Conservation (phyloP, 306 rosid species). For the Acacia acuminata region DNA sequence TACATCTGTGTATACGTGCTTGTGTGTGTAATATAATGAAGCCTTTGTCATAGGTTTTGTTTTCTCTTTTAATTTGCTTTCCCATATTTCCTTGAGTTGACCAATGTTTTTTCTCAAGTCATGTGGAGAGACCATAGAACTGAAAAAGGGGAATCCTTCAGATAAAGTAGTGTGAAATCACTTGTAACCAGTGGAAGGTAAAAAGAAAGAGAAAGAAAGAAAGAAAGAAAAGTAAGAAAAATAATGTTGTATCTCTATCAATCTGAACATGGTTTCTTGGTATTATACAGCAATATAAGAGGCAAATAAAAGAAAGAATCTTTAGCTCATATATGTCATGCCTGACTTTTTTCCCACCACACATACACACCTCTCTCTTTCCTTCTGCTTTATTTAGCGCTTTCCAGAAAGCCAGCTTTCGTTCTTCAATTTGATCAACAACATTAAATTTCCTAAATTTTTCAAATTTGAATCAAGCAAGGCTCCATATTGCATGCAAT, state of each 20-base stretch:
- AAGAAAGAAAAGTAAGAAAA: neutral
- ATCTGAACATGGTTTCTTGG: slow-evolving; percentile 37
- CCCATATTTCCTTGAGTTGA: slow-evolving; percentile 6
- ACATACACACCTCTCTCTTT: neutral
- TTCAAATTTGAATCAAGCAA: neutral
- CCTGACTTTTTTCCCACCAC: slow-evolving; percentile 24
- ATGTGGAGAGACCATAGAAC: neutral
- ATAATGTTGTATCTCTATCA: slow-evolving; percentile 35
- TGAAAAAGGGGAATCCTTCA: slow-evolving; percentile 16
- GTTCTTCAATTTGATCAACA: slow-evolving; percentile 15
- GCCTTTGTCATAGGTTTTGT: neutral
- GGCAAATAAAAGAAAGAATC: slow-evolving; percentile 36
- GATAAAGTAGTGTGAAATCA: slow-evolving; percentile 14
- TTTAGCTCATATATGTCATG: slow-evolving; percentile 35
- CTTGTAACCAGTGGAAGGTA: slow-evolving; percentile 27
- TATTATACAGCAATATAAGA: slow-evolving; percentile 15
- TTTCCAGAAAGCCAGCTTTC: slow-evolving; percentile 23
- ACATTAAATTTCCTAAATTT: slow-evolving; percentile 17
- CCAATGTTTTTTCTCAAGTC: slow-evolving; percentile 34
- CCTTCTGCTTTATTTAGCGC: slow-evolving; percentile 1
- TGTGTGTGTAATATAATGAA: neutral
- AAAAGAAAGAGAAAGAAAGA: neutral
- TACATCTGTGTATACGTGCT: neutral
- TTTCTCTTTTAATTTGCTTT: neutral
- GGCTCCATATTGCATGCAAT: neutral